phyloP scores from a whole-genome alignment of 345 rosid species.

The Eucalyptus pumila region DNA sequence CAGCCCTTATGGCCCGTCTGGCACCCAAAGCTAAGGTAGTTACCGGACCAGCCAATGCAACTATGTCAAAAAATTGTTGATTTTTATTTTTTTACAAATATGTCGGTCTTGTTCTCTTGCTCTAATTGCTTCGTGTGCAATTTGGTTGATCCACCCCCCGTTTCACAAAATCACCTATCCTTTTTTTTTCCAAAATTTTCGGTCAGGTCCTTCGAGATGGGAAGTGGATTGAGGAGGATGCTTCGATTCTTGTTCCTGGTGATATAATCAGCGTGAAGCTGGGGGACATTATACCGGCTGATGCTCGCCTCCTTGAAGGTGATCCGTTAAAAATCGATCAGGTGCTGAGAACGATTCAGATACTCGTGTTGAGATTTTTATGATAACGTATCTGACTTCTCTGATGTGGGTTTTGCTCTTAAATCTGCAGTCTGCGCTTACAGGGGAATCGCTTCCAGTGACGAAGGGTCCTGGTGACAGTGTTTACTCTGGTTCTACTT shows the following conservation, averaged over 20 bases:
- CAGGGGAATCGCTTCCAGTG: slow-evolving; percentile 91
- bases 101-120: not conserved
- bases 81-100: not conserved
- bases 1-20: slow-evolving; percentile 55
- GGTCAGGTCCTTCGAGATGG: slow-evolving; percentile 48
- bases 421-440: slow-evolving; percentile 46
- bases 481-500: slow-evolving; percentile 84
- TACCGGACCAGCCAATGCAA: not conserved
- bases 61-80: not conserved
- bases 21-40: slow-evolving; percentile 54
- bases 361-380: not conserved
- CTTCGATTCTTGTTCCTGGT: slow-evolving; percentile 58
- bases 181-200: not conserved
- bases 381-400: not conserved
- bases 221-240: slow-evolving; percentile 53
- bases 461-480: slow-evolving; percentile 75
- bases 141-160: not conserved
- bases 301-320: slow-evolving; percentile 60
- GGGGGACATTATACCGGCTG: slow-evolving; percentile 67
- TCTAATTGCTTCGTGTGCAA: not conserved
- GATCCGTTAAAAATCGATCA: slow-evolving; percentile 65
- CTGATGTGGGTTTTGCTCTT: not conserved
- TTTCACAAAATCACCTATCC: not conserved
- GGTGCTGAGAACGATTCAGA: slow-evolving; percentile 6
- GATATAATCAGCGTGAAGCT: slow-evolving; percentile 59